A percentile compares a stretch with the other conserved stretches of the same genome.
Evolutionary conservation across 1,284 basidiomycete genomes (phyloP).

Genomic region (Trametes pubescens): DNA sequence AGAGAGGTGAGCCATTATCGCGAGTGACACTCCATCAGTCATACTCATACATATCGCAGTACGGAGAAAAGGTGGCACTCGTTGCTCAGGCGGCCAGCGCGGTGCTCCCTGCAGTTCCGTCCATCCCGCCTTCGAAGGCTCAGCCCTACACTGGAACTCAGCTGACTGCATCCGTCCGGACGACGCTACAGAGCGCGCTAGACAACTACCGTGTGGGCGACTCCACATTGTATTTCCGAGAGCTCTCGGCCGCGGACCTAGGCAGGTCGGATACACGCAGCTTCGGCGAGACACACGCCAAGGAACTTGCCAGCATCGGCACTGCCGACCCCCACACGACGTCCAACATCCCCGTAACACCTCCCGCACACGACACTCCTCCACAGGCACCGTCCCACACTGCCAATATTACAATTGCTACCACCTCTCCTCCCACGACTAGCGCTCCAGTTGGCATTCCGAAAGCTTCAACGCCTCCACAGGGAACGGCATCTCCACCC

Average conservation of each 20-base stretch:
- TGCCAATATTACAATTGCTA: constrained; percentile 20
- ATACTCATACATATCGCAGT: constrained; percentile 50
- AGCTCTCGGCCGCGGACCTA: constrained; percentile 57
- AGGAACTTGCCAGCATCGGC: constrained; percentile 68
- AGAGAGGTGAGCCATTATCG: constrained; percentile 61
- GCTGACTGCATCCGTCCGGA: constrained; percentile 71
- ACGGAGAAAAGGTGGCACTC: constrained; percentile 78
- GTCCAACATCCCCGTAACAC: constrained; percentile 51
- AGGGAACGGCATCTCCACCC: constrained; percentile 46
- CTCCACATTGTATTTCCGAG: constrained; percentile 57
- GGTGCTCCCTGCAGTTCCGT: constrained; percentile 66
- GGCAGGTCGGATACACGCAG: constrained; percentile 75
- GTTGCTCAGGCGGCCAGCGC: constrained; percentile 72
- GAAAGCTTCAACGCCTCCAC: constrained; percentile 34
- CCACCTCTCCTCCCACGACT: constrained; percentile 28
- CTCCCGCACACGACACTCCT: constrained; percentile 41
- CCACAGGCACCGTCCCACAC: constrained; percentile 31
- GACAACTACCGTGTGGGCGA: constrained; percentile 78
- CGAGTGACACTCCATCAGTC: background rate
- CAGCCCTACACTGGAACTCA: constrained; percentile 67
- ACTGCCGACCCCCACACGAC: constrained; percentile 44
- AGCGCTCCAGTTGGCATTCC: background rate
- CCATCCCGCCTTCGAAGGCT: constrained; percentile 62
- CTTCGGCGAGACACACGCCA: constrained; percentile 82
- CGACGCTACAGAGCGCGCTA: constrained; percentile 77